Evolutionary conservation across 352 stramenopile species (phyloP).

Genomic region (Phytophthora pseudosyringae): DNA sequence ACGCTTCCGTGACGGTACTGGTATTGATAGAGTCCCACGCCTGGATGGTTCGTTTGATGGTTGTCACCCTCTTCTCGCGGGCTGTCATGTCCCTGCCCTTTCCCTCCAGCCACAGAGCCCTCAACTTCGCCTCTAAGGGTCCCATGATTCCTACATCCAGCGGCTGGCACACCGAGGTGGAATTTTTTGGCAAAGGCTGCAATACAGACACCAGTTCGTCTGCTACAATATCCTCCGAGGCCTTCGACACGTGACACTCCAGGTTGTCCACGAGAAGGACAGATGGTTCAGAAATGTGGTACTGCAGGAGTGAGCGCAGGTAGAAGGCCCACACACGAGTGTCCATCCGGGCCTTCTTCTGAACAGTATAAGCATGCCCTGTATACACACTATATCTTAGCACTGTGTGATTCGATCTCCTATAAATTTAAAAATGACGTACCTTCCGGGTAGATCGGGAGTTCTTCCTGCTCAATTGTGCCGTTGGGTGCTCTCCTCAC

Average conservation of each 20-base stretch:
- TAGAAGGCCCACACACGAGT: constrained; percentile 16
- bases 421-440: not conserved
- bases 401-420: not conserved
- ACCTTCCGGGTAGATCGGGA: constrained; percentile 14
- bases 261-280: constrained; percentile 19
- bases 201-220: not conserved
- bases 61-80: not conserved
- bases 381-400: constrained; percentile 5
- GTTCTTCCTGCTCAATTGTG: constrained; percentile 15
- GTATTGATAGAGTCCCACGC: constrained; percentile 1
- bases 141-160: constrained; percentile 30
- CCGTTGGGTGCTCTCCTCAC: constrained; percentile 6
- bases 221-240: constrained; percentile 2
- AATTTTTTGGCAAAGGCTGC: constrained; percentile 17
- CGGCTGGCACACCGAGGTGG: constrained; percentile 25
- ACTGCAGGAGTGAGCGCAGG: constrained; percentile 10
- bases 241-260: constrained; percentile 11
- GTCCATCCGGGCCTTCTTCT: constrained; percentile 27
- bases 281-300: constrained; percentile 11
- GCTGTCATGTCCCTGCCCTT: not conserved
- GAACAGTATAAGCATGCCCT: constrained; percentile 20
- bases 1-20: not conserved
- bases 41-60: not conserved
- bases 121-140: constrained; percentile 11
- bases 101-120: not conserved